These are phyloP conservation scores for Mycena kentingensis DNA, from an alignment of 768 basidiomycete genomes.

Conservation along the genomic window DNA sequence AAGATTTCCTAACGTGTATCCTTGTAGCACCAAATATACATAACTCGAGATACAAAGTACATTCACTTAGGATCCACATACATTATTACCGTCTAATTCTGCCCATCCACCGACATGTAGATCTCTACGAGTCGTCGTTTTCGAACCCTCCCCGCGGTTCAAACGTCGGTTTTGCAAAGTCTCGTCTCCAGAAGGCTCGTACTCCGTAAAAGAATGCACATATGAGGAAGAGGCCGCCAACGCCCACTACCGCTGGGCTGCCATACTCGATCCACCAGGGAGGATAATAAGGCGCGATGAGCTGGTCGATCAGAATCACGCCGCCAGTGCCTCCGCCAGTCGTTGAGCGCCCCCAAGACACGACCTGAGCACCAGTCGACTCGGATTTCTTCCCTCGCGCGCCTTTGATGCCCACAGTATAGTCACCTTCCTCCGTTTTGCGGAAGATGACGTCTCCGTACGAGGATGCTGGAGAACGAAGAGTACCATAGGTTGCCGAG, in stretches of 20 bases:
- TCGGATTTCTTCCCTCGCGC: conserved; percentile 65
- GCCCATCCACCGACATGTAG: too few species aligned
- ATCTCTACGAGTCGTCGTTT: conserved; percentile 50
- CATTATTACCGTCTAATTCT: too few species aligned
- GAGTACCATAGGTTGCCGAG: conserved; percentile 71
- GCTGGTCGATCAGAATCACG: conserved; percentile 82
- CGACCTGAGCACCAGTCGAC: conserved; percentile 64
- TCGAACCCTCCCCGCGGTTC: conserved; percentile 85
- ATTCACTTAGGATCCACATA: too few species aligned
- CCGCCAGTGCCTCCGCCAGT: conserved; percentile 77
- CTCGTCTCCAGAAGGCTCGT: conserved; percentile 66
- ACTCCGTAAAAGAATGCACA: conserved; percentile 75
- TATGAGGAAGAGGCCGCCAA: conserved; percentile 60
- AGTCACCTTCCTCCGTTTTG: conserved; percentile 47
- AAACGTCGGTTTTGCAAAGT: conserved; percentile 84
- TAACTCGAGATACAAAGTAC: too few species aligned
- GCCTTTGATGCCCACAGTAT: conserved; percentile 74
- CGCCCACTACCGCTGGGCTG: conserved; percentile 62
- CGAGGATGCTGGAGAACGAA: conserved; percentile 62
- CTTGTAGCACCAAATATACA: too few species aligned
- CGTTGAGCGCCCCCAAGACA: conserved; percentile 78
- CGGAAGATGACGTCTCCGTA: conserved; percentile 89
- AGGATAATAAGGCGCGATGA: conserved; percentile 85
- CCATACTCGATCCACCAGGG: conserved; percentile 84
- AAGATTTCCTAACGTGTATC: conserved; percentile 67